phyloP scores from a whole-genome alignment of 495 filamentous ascomycete species.

The Tuber magnatum region DNA sequence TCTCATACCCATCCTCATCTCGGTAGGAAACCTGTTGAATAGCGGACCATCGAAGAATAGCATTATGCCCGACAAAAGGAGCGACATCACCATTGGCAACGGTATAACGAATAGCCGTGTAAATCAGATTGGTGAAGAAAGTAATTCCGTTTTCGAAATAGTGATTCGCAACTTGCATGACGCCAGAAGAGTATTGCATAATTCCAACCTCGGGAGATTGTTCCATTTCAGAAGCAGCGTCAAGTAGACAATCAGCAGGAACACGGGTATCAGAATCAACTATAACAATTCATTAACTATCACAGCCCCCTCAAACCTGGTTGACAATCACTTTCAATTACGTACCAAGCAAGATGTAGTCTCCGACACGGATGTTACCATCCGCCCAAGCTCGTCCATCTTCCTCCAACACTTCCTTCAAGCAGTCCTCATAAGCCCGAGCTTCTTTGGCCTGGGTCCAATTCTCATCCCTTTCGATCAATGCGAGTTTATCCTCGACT shows the following conservation, averaged over 20 bases:
- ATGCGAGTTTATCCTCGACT: slow-evolving; percentile 61
- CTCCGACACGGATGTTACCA: slow-evolving; percentile 70
- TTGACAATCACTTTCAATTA: slow-evolving; percentile 4
- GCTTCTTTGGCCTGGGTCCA: slow-evolving; percentile 68
- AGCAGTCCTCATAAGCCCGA: slow-evolving; percentile 56
- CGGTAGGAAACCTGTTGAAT: slow-evolving; percentile 68
- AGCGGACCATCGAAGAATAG: slow-evolving; percentile 69
- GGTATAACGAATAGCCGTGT: slow-evolving; percentile 68
- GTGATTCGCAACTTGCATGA: slow-evolving; percentile 70
- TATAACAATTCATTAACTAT: slow-evolving; percentile 26
- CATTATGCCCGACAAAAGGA: slow-evolving; percentile 74
- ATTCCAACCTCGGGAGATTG: slow-evolving; percentile 71
- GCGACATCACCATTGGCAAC: slow-evolving; percentile 77
- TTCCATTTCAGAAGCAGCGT: slow-evolving; percentile 74
- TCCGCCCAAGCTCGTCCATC: slow-evolving; percentile 70
- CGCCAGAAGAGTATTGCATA: slow-evolving; percentile 72
- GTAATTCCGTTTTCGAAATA: slow-evolving; percentile 72
- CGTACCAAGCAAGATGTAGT: slow-evolving; percentile 58
- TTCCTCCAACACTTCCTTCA: slow-evolving; percentile 64
- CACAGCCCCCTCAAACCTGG: background rate
- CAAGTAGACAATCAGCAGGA: slow-evolving; percentile 63
- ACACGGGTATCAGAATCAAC: slow-evolving; percentile 77
- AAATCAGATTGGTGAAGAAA: slow-evolving; percentile 80
- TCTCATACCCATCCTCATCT: slow-evolving; percentile 59
- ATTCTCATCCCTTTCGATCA: slow-evolving; percentile 51